Conservation (phyloP, 192 early-diverging fungal species). For the Coemansia aciculifera region DNA sequence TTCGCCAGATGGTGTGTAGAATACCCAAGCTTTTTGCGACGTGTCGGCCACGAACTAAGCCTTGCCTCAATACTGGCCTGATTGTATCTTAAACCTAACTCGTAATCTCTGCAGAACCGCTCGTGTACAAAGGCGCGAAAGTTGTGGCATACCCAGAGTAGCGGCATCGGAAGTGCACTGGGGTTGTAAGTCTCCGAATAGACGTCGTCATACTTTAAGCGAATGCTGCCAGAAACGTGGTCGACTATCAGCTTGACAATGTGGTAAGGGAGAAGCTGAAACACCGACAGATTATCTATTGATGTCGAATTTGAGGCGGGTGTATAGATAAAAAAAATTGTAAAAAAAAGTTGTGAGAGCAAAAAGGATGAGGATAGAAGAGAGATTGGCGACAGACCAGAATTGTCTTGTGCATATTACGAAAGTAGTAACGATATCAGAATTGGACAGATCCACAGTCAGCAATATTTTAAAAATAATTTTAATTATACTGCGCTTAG, state of each 20-base stretch:
- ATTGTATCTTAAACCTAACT: neutral
- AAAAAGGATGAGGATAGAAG: too few species aligned
- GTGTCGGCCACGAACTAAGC: neutral
- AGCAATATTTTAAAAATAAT: too few species aligned
- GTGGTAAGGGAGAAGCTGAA: neutral
- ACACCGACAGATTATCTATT: neutral
- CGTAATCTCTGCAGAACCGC: neutral
- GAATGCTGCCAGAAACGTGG: neutral
- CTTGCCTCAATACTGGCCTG: neutral
- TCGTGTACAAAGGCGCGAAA: neutral
- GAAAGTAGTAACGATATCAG: too few species aligned
- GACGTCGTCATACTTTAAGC: neutral
- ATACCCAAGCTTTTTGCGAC: neutral
- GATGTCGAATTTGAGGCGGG: neutral
- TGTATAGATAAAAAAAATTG: too few species aligned
- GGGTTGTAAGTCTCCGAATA: neutral
- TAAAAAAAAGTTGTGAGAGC: too few species aligned
- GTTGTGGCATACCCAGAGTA: neutral
- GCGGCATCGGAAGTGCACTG: neutral
- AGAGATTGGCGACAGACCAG: too few species aligned
- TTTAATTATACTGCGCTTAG: too few species aligned
- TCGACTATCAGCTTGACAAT: neutral
- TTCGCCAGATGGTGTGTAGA: neutral
- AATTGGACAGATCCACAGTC: too few species aligned
- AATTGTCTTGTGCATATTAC: too few species aligned